Evolutionary conservation across 371 early-diverging fungal genomes (phyloP).

Genomic region (Mucor plumbeus): DNA sequence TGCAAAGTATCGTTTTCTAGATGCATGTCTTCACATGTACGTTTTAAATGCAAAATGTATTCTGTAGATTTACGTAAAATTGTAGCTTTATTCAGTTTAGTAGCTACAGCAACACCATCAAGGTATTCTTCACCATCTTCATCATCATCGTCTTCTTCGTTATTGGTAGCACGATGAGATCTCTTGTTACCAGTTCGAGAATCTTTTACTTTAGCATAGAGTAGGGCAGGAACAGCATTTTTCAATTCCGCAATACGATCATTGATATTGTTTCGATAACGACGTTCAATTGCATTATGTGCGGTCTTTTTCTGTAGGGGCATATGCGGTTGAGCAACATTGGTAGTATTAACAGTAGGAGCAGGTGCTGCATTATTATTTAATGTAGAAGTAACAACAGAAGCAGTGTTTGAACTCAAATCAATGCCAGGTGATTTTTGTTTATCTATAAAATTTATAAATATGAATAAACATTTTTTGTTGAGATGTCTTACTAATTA

Average conservation of each 20-base stretch:
- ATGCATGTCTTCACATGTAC: slow-evolving; percentile 51
- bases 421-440: neutral
- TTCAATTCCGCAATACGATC: slow-evolving; percentile 88
- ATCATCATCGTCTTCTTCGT: slow-evolving; percentile 44
- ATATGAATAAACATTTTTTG: neutral
- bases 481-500: neutral
- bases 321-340: neutral
- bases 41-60: slow-evolving; percentile 79
- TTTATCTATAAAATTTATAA: neutral
- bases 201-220: slow-evolving; percentile 60
- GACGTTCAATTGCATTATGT: slow-evolving; percentile 94
- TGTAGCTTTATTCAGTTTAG: slow-evolving; percentile 91
- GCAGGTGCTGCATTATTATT: neutral
- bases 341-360: neutral
- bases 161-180: slow-evolving; percentile 11
- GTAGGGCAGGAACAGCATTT: slow-evolving; percentile 86
- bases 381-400: neutral
- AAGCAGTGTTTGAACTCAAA: neutral
- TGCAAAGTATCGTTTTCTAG: slow-evolving; percentile 60
- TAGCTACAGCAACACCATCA: slow-evolving; percentile 68
- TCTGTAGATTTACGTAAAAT: slow-evolving; percentile 88
- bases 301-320: slow-evolving; percentile 86
- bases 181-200: slow-evolving; percentile 16
- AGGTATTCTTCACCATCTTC: slow-evolving; percentile 61
- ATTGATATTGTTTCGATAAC: slow-evolving; percentile 95